These are phyloP conservation scores for Phaeosphaeria sp. DNA, from an alignment of 2,329 filamentous ascomycete genomes.

Conservation along the genomic window DNA sequence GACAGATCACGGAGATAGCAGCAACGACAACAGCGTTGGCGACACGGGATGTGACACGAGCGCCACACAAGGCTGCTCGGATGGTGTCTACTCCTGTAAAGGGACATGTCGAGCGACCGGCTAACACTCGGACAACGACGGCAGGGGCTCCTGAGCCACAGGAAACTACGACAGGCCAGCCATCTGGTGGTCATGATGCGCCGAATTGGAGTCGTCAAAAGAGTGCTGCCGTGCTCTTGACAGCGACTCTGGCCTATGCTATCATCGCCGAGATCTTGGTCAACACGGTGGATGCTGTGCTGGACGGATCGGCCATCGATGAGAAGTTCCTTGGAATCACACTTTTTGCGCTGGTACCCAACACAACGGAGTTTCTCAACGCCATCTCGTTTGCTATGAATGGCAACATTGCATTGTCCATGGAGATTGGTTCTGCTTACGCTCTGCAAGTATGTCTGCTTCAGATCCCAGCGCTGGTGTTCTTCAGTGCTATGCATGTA, in stretches of 20 bases:
- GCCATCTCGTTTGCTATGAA: conserved; percentile 99
- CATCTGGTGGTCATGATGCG: conserved; percentile 80
- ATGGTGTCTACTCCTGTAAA: conserved; percentile 45
- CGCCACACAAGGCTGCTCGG: conserved; percentile 58
- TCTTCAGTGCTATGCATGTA: conserved; percentile 83
- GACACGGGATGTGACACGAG: conserved; percentile 73
- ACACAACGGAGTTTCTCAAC: conserved; percentile 98
- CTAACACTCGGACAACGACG: conserved; percentile 47
- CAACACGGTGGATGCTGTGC: conserved; percentile 94
- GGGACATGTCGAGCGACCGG: conserved; percentile 47
- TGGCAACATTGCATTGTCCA: conserved; percentile 95
- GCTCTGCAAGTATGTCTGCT: conserved; percentile 94
- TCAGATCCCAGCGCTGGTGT: conserved; percentile 89
- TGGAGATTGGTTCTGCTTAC: conserved; percentile 98
- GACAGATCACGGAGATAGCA: conserved; percentile 91
- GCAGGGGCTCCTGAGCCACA: conserved; percentile 55
- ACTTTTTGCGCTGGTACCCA: conserved; percentile 93
- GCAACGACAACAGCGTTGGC: conserved; percentile 89
- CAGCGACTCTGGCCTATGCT: conserved; percentile 91
- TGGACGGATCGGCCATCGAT: conserved; percentile 88
- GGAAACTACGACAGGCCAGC: conserved; percentile 53
- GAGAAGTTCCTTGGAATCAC: conserved; percentile 98
- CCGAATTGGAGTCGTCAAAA: conserved; percentile 96
- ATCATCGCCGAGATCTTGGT: conserved; percentile 96
- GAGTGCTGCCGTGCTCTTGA: conserved; percentile 86